These are phyloP conservation scores for Nitzschia putrida DNA, from an alignment of 108 stramenopile genomes.

Conservation along the genomic window DNA sequence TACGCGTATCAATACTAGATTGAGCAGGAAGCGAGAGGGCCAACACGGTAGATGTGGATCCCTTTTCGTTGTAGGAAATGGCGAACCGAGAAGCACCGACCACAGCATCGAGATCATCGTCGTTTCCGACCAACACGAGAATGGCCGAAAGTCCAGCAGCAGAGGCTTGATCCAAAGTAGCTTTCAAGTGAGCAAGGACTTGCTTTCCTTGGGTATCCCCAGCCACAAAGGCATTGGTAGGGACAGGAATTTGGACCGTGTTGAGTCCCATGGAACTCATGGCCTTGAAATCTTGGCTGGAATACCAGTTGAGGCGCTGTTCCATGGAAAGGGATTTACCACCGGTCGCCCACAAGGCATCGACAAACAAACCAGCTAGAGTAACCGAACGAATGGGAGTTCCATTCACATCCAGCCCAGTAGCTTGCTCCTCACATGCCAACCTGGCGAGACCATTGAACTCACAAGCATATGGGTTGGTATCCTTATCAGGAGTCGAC, in stretches of 20 bases:
- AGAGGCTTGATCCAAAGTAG: conserved; percentile 25
- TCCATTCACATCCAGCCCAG: conserved; percentile 3
- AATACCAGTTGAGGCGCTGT: conserved; percentile 48
- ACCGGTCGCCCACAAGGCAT: conserved; percentile 52
- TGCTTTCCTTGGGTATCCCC: neutral
- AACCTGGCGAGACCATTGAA: conserved; percentile 62
- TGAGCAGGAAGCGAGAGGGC: conserved; percentile 53
- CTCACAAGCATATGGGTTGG: conserved; percentile 60
- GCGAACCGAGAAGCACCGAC: conserved; percentile 53
- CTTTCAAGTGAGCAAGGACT: conserved; percentile 2
- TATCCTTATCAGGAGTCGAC: conserved; percentile 34
- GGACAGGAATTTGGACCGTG: conserved; percentile 69
- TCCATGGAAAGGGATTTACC: conserved; percentile 46
- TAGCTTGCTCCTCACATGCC: conserved; percentile 5
- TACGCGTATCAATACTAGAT: neutral
- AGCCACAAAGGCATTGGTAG: conserved; percentile 36
- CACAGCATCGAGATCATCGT: conserved; percentile 39
- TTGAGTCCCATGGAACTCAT: conserved; percentile 68
- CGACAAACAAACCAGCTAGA: conserved; percentile 63
- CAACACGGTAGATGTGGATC: conserved; percentile 21
- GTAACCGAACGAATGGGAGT: conserved; percentile 65
- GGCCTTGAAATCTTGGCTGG: conserved; percentile 53
- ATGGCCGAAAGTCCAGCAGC: conserved; percentile 50
- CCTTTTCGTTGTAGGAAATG: neutral
- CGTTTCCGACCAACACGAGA: conserved; percentile 36